Base-by-base conservation (phyloP, 768 basidiomycete species). In the Lepiota venenata region DNA sequence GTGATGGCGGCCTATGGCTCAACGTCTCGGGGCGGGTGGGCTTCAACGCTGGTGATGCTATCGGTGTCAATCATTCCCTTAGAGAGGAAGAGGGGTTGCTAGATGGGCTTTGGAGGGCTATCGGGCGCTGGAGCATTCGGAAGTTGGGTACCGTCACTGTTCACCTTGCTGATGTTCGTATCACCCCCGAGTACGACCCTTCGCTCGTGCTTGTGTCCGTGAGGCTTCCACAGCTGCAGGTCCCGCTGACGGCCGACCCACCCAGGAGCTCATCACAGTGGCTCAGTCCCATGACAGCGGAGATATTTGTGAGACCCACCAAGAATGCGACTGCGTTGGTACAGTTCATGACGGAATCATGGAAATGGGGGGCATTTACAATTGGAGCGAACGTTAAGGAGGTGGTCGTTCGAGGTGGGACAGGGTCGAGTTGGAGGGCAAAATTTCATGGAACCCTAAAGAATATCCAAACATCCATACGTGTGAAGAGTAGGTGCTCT, bases 71-170 rank as follows among this genome's bases (percentile, higher is more conserved):
- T 50, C 69, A 69, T 10, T 69, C 71, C 25, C 60, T 16, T 2
- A 45, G 47, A 47, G 47, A 55, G 29, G 69, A 74, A 7, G 76
- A 88, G 52, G 71, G 72, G 27, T 37, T 81, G 5, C 55, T 83
- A 43, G 57, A 63, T n/a, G 68, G 67, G 42, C 55, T 82, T 27
- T 87, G 84, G 84, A 90, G 86, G 67, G 71, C 78, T 1, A 54
- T 90, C 15, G 89, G 88, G 2, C 75, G 86, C 32, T 84, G 87
- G 78, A 81, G 86, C 4, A 76, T 91, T 27, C 73, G 73, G 32
- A 68, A 64, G 11, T 60, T 92, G 49, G 79, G 81, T 57, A 72
- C 68, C 12, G 79, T 88, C 11, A 77, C 87, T 4, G 74, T 87
- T 39, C 69, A 76, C 50, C 67, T 85, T 50, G 77, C 74, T 43